phyloP scores from a whole-genome alignment of 2,329 filamentous ascomycete species.

The Aspergillus sp. region DNA sequence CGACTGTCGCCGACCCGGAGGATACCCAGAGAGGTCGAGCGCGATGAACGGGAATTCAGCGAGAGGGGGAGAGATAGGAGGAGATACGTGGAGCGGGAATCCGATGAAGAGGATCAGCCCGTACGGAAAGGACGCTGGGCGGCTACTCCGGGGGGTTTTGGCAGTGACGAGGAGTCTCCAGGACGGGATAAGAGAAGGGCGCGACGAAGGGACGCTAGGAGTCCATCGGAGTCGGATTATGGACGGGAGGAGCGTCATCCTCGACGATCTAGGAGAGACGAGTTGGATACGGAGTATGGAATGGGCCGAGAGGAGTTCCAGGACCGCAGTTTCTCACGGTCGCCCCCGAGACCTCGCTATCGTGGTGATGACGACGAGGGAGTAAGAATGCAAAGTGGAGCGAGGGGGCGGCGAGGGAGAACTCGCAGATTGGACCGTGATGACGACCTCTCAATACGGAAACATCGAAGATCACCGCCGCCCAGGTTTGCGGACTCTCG shows the following conservation, averaged over 20 bases:
- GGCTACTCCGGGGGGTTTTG: constrained; percentile 2
- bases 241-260: background rate
- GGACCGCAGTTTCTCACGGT: background rate
- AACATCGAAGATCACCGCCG: constrained; percentile 1
- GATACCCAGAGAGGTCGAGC: constrained; percentile 18
- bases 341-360: background rate
- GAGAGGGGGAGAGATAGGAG: constrained; percentile 5
- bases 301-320: background rate
- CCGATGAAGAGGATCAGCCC: constrained; percentile 2
- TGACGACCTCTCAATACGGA: background rate
- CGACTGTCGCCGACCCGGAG: constrained; percentile 13
- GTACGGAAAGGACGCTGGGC: constrained; percentile 6
- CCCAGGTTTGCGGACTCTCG: constrained; percentile 28
- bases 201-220: background rate
- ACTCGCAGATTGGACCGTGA: background rate
- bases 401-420: background rate
- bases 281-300: background rate
- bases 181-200: background rate
- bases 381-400: background rate
- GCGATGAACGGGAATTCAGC: constrained; percentile 17
- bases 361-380: background rate
- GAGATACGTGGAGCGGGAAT: background rate
- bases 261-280: background rate
- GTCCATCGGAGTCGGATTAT: background rate
- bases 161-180: background rate